Percentiles rank a stretch among this genome's conserved stretches.
Conservation (phyloP, 805 yeast genomes). For the Candida xiaguanensis region DNA sequence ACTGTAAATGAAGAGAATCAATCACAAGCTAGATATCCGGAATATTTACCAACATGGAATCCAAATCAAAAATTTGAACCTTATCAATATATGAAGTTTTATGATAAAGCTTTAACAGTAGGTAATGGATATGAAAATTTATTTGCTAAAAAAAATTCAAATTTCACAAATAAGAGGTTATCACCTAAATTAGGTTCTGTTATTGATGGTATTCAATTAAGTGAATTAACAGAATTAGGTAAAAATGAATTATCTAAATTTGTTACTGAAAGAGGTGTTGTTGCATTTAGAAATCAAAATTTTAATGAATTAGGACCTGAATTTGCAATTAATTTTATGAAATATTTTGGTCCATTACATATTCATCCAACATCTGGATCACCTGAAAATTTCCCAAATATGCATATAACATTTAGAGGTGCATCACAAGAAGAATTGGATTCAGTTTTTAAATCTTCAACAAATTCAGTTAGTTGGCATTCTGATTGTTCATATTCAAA, state of each 20-base stretch:
- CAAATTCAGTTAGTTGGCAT: slow-evolving; percentile 33
- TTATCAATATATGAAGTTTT: slow-evolving; percentile 21
- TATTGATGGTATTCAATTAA: slow-evolving; percentile 27
- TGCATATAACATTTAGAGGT: slow-evolving; percentile 33
- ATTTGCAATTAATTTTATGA: slow-evolving; percentile 26
- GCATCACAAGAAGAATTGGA: slow-evolving; percentile 26
- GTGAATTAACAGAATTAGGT: slow-evolving; percentile 20
- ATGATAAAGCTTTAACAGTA: slow-evolving; percentile 28
- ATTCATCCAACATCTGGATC: slow-evolving; percentile 22
- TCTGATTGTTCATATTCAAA: slow-evolving; percentile 35
- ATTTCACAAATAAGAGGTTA: slow-evolving; percentile 15
- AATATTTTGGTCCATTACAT: slow-evolving; percentile 19
- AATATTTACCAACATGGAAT: slow-evolving; percentile 33
- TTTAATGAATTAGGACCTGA: slow-evolving; percentile 38
- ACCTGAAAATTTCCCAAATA: slow-evolving; percentile 26
- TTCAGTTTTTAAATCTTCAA: slow-evolving; percentile 23
- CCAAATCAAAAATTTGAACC: slow-evolving; percentile 28
- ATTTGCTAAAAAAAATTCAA: slow-evolving; percentile 14
- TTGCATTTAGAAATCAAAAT: slow-evolving; percentile 30
- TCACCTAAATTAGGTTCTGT: slow-evolving; percentile 34
- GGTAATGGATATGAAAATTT: slow-evolving; percentile 18
- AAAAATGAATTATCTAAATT: slow-evolving; percentile 31
- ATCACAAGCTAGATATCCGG: slow-evolving; percentile 20
- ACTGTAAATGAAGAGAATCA: slow-evolving; percentile 23
- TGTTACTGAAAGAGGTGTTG: slow-evolving; percentile 33